phyloP scores from a whole-genome alignment of 139 green algal species.

The Pseudopediastrum boryanum region DNA sequence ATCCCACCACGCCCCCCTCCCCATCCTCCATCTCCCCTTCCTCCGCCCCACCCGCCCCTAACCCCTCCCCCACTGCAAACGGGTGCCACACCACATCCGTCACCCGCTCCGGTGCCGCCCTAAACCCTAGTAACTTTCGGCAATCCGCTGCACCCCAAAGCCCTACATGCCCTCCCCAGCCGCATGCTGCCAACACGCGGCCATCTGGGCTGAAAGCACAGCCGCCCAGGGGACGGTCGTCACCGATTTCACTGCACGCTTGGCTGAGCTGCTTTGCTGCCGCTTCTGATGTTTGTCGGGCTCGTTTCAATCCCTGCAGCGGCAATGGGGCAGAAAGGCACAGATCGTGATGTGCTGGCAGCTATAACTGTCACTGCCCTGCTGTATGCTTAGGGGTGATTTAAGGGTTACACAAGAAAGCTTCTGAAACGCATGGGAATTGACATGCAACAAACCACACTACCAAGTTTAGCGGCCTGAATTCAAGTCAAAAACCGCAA shows the following conservation, averaged over 20 bases:
- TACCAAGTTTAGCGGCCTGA: not conserved
- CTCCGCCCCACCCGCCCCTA: too few species aligned
- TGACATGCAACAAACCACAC: too few species aligned
- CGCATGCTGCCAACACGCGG: constrained; percentile 59
- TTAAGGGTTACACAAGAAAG: too few species aligned
- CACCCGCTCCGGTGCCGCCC: constrained; percentile 78
- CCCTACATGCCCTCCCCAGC: constrained; percentile 79
- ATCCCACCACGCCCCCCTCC: constrained; percentile 9
- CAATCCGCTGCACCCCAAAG: constrained; percentile 70
- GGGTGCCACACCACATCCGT: constrained; percentile 92
- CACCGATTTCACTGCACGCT: constrained; percentile 82
- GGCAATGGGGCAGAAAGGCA: not conserved
- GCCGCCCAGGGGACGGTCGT: constrained; percentile 78
- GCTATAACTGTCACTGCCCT: too few species aligned
- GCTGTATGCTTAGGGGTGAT: too few species aligned
- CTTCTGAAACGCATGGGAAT: too few species aligned
- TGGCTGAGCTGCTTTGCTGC: constrained; percentile 29
- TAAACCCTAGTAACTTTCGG: constrained; percentile 50
- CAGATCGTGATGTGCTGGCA: too few species aligned
- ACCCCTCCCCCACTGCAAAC: not conserved
- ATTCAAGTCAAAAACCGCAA: not conserved
- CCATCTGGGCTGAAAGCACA: constrained; percentile 81
- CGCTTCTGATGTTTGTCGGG: not conserved
- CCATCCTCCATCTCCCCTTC: not conserved
- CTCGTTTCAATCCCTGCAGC: constrained; percentile 12